A percentile compares a stretch with the other conserved stretches of the same genome.
Evolutionary conservation across 257 asterid species (phyloP).

Genomic region (Jacaranda copaia): DNA sequence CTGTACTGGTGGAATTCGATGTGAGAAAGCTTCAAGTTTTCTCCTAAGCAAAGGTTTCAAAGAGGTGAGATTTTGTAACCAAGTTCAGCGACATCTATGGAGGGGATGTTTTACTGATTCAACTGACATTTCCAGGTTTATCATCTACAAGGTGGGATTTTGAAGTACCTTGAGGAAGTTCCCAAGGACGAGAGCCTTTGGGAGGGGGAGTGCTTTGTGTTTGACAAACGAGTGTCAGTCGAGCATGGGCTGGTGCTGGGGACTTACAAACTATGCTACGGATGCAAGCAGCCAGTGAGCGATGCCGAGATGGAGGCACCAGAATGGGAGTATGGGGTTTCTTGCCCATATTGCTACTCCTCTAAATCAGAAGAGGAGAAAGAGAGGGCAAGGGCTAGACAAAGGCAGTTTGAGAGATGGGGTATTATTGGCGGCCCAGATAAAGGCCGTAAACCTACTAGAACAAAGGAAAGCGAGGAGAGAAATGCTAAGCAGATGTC

Average conservation of each 20-base stretch:
- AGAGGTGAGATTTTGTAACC: conserved; percentile 60
- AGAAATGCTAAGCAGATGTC: conserved; percentile 44
- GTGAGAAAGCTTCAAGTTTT: conserved; percentile 97
- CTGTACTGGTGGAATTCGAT: conserved; percentile 99
- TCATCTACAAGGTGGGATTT: conserved; percentile 93
- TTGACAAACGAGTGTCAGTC: conserved; percentile 94
- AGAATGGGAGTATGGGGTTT: conserved; percentile 86
- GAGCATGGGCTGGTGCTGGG: conserved; percentile 93
- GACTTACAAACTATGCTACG: conserved; percentile 87
- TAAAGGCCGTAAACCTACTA: conserved; percentile 75
- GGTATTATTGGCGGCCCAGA: conserved; percentile 98
- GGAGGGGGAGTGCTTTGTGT: conserved; percentile 97
- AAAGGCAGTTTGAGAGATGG: conserved; percentile 81
- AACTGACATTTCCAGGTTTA: conserved; percentile 63
- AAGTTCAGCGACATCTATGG: no score
- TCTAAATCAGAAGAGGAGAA: conserved; percentile 94
- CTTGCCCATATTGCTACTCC: conserved; percentile 85
- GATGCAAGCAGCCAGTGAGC: conserved; percentile 92
- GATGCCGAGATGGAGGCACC: conserved; percentile 92
- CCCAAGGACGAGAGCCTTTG: conserved; percentile 82
- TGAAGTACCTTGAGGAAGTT: conserved; percentile 94
- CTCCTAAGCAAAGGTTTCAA: conserved; percentile 87
- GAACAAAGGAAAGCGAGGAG: conserved; percentile 31
- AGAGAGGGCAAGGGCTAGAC: conserved; percentile 95
- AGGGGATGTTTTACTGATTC: no score